Conservation (phyloP, 176 grass and related monocot genomes). For the Tuctoria greenei region DNA sequence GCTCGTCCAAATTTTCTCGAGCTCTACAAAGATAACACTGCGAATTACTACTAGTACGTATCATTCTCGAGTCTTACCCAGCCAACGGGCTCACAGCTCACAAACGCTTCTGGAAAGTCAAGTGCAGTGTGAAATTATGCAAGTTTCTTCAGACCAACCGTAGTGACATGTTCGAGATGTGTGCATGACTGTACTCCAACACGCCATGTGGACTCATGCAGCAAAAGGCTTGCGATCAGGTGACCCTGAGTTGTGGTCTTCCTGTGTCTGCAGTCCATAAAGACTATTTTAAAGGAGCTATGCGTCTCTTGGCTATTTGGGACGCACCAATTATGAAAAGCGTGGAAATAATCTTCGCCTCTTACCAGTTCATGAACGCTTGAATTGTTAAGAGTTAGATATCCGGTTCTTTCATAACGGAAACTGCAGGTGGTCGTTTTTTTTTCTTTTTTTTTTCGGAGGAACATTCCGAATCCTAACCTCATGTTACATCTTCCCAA, state of each 20-base stretch:
- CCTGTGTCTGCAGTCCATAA: not conserved
- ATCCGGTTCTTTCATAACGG: too few relatives aligned
- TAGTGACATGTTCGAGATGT: not conserved
- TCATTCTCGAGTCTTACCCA: not conserved
- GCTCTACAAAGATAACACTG: not conserved
- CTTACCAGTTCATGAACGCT: not conserved
- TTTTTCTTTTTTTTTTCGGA: too few relatives aligned
- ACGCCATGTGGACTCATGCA: not conserved
- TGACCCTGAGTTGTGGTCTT: not conserved
- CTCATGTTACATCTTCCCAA: not conserved
- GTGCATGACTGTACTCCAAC: not conserved
- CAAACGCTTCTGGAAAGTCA: not conserved
- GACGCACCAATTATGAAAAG: not conserved
- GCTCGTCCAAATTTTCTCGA: not conserved
- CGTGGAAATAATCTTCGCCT: not conserved
- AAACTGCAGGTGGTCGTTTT: too few relatives aligned
- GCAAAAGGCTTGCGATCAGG: not conserved
- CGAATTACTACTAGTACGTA: not conserved
- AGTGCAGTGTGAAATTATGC: not conserved
- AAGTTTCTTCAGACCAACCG: not conserved
- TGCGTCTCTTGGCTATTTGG: not conserved
- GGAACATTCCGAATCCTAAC: too few relatives aligned
- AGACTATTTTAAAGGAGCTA: not conserved
- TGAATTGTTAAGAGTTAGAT: not conserved
- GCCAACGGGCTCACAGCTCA: not conserved